Conservation (phyloP, 139 green algal genomes). For the Tetradesmus obliquus region DNA sequence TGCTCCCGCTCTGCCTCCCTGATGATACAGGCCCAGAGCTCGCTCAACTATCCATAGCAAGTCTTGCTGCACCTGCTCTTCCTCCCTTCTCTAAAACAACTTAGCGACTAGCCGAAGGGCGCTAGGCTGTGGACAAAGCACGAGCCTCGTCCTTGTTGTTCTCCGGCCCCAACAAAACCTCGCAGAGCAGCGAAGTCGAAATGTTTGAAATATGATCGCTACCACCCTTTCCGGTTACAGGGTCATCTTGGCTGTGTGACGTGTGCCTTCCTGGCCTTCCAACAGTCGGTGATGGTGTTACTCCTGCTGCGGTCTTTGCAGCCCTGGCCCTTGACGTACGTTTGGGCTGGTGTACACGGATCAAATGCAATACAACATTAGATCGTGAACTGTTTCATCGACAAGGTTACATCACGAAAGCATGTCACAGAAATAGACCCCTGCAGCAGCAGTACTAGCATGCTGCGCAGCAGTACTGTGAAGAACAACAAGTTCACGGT, state of each 20-base stretch:
- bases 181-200: not conserved
- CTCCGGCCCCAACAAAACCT: not conserved
- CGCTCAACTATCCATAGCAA: not conserved
- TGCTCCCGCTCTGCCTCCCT: not conserved
- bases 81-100: not conserved
- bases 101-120: not conserved
- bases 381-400: not conserved
- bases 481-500: not conserved
- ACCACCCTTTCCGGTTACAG: too few species aligned
- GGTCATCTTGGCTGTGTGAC: too few species aligned
- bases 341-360: too few species aligned
- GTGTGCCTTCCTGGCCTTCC: too few species aligned
- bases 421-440: not conserved
- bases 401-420: not conserved
- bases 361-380: too few species aligned
- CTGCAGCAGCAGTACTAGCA: not conserved
- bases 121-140: not conserved
- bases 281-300: too few species aligned
- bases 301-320: too few species aligned
- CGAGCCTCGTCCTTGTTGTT: not conserved
- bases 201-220: not conserved
- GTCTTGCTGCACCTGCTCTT: not conserved
- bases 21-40: not conserved
- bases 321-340: too few species aligned
- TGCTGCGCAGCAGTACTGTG: not conserved